Base-by-base conservation (phyloP, 305 asterid genomes). In the Euphrasia arctica region DNA sequence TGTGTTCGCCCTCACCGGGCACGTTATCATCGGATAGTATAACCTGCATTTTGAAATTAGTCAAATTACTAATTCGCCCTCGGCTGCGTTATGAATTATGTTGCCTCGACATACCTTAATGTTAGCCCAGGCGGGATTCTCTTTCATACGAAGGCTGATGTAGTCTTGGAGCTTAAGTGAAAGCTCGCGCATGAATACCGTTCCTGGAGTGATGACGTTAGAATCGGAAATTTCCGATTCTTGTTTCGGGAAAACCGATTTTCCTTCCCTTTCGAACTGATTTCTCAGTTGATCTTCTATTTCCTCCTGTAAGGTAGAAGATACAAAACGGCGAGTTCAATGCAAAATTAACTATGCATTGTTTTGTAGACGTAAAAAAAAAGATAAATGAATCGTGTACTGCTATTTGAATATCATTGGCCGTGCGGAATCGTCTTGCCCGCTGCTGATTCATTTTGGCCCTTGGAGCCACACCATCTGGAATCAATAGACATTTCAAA, bases 381-480 rank as follows among this genome's bases (percentile, higher is more conserved):
- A 32, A 3, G 36, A 5, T 4, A 11, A 2, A 10, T 3, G 7
- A 49, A 61, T 50, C 67, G 59, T 7, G 22, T 18, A 86, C 95
- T 9, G 78, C 79, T 10, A 51, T 42, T 41, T 78, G 67, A 51
- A 58, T 60, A 22, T 82, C 89, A 57, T 75, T 84, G 0, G 91
- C 78, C 2, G 84, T 22, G 29, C 80, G 67, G 70, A 82, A 84
- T 11, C 95, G 74, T 18, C 95, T 54, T 3, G 82, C 51, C 25
- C 95, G 29, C 12, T 82, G 89, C 5, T 80, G 89, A 68, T 86
- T 84, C 91, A 86, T 82, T 39, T 86, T 86, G 0, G 95, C 91
- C 34, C 95, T 70, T 0, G 95, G 91, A 48, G 91, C 95, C 29
- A 84, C 95, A 3, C 95, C 95, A 69, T 86, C 91, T 86, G 73